These are phyloP conservation scores for Esteya vermicola DNA, from an alignment of 2,329 filamentous ascomycete genomes.

Conservation along the genomic window DNA sequence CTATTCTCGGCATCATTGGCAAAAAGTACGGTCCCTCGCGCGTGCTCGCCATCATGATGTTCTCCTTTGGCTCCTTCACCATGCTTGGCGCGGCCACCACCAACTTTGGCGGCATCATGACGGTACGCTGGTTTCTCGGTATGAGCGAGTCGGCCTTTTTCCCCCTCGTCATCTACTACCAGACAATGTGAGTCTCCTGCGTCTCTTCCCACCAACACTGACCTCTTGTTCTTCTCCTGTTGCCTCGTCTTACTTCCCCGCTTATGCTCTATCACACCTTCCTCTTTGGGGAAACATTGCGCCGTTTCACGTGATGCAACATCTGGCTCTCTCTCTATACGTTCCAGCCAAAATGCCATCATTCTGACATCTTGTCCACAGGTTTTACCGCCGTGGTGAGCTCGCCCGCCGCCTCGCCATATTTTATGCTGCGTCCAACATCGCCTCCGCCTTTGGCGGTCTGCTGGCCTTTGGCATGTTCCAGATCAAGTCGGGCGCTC, in stretches of 20 bases:
- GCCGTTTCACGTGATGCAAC: background rate
- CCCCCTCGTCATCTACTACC: slow-evolving; percentile 23
- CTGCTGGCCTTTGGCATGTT: slow-evolving; percentile 29
- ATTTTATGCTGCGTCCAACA: slow-evolving; percentile 27
- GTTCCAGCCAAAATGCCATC: no score
- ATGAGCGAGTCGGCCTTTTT: slow-evolving; percentile 28
- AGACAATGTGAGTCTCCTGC: slow-evolving; percentile 42
- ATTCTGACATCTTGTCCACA: slow-evolving; percentile 15
- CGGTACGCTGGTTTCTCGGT: slow-evolving; percentile 51
- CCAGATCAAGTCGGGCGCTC: slow-evolving; percentile 24
- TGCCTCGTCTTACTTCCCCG: no score
- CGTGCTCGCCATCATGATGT: slow-evolving; percentile 59
- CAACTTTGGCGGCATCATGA: slow-evolving; percentile 13
- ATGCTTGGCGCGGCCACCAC: slow-evolving; percentile 37
- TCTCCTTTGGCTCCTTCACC: slow-evolving; percentile 49
- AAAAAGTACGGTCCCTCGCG: slow-evolving; percentile 56
- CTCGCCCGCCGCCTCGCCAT: slow-evolving; percentile 55
- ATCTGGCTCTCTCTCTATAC: background rate
- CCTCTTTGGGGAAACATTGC: no score
- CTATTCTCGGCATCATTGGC: slow-evolving; percentile 42
- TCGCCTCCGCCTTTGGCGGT: slow-evolving; percentile 10
- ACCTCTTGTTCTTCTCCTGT: background rate
- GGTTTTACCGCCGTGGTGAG: slow-evolving; percentile 58
- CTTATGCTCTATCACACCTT: no score
- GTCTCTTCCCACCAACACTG: no score